phyloP scores from a whole-genome alignment of 352 stramenopile genomes.

The Phytophthora crassamura region DNA sequence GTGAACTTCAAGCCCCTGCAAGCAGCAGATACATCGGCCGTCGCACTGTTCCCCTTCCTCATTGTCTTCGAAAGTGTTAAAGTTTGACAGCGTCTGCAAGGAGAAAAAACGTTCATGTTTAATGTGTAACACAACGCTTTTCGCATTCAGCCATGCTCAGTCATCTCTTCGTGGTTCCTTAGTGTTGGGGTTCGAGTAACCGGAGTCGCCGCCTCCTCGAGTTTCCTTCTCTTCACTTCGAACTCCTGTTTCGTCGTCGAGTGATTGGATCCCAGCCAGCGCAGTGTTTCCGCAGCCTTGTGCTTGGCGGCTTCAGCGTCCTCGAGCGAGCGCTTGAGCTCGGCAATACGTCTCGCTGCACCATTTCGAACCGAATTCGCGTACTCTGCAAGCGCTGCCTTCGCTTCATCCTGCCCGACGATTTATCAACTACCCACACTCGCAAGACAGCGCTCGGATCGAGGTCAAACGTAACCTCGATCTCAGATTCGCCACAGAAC shows the following conservation, averaged over 20 bases:
- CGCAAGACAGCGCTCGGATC: not conserved
- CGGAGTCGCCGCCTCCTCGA: conserved; percentile 4
- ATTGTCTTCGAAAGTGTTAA: no score
- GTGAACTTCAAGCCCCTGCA: no score
- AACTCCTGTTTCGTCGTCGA: not conserved
- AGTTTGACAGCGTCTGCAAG: no score
- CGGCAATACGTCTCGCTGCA: not conserved
- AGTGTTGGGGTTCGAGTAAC: not conserved
- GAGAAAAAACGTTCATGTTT: no score
- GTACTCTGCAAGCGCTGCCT: not conserved
- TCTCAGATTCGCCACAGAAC: not conserved
- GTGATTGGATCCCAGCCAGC: not conserved
- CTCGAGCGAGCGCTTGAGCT: conserved; percentile 4
- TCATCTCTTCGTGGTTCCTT: no score
- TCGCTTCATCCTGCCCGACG: not conserved
- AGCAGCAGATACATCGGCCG: no score
- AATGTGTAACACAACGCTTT: no score
- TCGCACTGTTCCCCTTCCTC: no score
- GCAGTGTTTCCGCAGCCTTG: not conserved
- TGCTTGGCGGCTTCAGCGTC: not conserved
- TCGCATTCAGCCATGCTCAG: no score
- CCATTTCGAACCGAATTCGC: not conserved
- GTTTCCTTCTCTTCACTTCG: not conserved
- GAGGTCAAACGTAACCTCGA: conserved; percentile 1
- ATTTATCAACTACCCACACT: not conserved